Evolutionary conservation across 2,329 filamentous ascomycete species (phyloP).

Genomic region (Cladosporium sp.): DNA sequence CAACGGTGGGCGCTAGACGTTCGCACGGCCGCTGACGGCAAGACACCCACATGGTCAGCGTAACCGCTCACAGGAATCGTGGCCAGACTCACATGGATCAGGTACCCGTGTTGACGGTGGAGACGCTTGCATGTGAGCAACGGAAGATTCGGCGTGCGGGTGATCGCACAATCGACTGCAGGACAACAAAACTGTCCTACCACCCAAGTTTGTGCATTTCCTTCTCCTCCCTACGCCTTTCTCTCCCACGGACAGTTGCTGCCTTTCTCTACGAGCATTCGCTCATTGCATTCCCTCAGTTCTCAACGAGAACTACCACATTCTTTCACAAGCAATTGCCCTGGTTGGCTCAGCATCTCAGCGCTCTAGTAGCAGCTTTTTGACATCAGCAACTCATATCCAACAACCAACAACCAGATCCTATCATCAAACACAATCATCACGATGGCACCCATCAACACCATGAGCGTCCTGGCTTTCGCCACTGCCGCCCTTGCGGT

Average conservation of each 20-base stretch:
- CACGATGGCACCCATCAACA: constrained; percentile 33
- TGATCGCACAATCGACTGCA: constrained; percentile 1
- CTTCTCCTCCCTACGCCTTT: constrained; percentile 17
- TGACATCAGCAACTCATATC: constrained; percentile 12
- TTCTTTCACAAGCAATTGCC: constrained; percentile 35
- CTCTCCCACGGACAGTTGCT: constrained; percentile 24
- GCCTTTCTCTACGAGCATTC: constrained; percentile 34
- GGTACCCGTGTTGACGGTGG: constrained; percentile 6
- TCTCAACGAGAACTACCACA: constrained; percentile 32
- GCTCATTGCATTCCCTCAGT: constrained; percentile 37
- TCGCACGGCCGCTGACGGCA: not conserved
- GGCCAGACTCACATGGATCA: constrained; percentile 5
- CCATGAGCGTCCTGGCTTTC: constrained; percentile 42
- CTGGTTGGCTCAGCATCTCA: constrained; percentile 38
- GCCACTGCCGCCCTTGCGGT: constrained; percentile 37
- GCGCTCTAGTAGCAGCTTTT: constrained; percentile 39
- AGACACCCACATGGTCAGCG: constrained; percentile 10
- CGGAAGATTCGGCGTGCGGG: not conserved
- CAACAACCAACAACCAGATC: constrained; percentile 12
- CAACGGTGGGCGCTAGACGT: not conserved
- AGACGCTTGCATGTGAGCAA: constrained; percentile 4
- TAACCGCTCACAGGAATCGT: constrained; percentile 6
- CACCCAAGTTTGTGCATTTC: constrained; percentile 11
- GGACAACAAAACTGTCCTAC: constrained; percentile 1
- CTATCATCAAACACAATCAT: constrained; percentile 17